Evolutionary conservation across 768 basidiomycete genomes (phyloP).

Genomic region (Saitozyma sp.): DNA sequence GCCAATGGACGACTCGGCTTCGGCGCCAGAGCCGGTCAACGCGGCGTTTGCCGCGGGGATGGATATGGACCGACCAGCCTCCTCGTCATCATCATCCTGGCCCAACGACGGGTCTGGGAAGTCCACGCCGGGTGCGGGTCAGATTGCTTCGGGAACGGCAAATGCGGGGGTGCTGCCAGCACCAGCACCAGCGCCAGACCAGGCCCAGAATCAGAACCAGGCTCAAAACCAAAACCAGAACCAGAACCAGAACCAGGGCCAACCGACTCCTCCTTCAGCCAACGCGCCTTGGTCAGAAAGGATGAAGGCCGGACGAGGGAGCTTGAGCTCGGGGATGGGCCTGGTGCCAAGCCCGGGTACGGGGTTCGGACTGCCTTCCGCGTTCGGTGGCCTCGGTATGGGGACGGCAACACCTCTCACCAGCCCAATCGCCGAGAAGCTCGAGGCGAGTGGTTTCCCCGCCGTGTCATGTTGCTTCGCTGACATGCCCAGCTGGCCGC

Average conservation of each 20-base stretch:
- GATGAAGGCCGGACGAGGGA: constrained; percentile 19
- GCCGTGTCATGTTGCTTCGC: background rate
- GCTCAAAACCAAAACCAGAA: no score
- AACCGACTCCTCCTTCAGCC: constrained; percentile 28
- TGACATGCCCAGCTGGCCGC: constrained; percentile 23
- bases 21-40: constrained; percentile 37
- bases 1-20: constrained; percentile 10
- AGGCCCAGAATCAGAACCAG: background rate
- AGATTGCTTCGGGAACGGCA: background rate
- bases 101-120: constrained; percentile 21
- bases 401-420: constrained; percentile 35
- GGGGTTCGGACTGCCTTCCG: constrained; percentile 33
- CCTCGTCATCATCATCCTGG: constrained; percentile 8
- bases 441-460: constrained; percentile 26
- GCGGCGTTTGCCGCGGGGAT: constrained; percentile 45
- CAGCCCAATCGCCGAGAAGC: constrained; percentile 42
- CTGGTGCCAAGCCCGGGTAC: constrained; percentile 39
- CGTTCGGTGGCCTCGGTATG: constrained; percentile 43
- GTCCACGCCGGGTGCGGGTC: constrained; percentile 23
- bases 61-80: constrained; percentile 43
- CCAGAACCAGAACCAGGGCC: background rate
- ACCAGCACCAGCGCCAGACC: background rate
- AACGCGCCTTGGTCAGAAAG: constrained; percentile 15
- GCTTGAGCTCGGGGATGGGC: constrained; percentile 26
- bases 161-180: background rate